phyloP scores from a whole-genome alignment of 768 basidiomycete species.

The Boletus huronensis region DNA sequence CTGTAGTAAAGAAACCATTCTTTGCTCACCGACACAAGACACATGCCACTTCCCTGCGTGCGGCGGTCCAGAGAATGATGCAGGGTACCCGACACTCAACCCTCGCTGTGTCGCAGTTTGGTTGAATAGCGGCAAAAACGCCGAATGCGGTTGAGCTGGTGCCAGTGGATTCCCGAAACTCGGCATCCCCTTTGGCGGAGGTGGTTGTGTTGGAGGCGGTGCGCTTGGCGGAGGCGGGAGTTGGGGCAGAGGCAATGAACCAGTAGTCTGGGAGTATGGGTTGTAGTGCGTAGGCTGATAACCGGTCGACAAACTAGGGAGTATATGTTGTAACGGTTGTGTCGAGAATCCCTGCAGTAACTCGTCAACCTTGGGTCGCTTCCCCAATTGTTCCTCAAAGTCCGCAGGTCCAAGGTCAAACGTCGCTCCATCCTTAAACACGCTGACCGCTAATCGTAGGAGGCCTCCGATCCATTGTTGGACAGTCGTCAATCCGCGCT shows the following conservation, averaged over 20 bases:
- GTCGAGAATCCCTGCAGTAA: constrained; percentile 31
- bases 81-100: constrained; percentile 56
- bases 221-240: constrained; percentile 28
- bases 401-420: constrained; percentile 21
- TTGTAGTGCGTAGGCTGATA: constrained; percentile 31
- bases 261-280: constrained; percentile 21
- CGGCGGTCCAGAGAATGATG: constrained; percentile 58
- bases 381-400: constrained; percentile 29
- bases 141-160: constrained; percentile 58
- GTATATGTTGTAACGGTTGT: constrained; percentile 23
- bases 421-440: constrained; percentile 14
- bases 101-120: constrained; percentile 67
- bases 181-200: constrained; percentile 32
- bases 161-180: constrained; percentile 52
- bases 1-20: not conserved
- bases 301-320: constrained; percentile 8
- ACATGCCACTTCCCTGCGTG: constrained; percentile 69
- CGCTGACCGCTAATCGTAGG: constrained; percentile 26
- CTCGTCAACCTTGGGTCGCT: constrained; percentile 31
- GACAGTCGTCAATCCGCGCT: constrained; percentile 49
- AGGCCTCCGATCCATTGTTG: constrained; percentile 54
- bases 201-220: constrained; percentile 34
- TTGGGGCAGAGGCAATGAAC: constrained; percentile 19
- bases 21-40: constrained; percentile 60
- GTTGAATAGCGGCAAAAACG: constrained; percentile 72